Conservation (phyloP, 2,329 filamentous ascomycete species). For the Ambrosiella xylebori region DNA sequence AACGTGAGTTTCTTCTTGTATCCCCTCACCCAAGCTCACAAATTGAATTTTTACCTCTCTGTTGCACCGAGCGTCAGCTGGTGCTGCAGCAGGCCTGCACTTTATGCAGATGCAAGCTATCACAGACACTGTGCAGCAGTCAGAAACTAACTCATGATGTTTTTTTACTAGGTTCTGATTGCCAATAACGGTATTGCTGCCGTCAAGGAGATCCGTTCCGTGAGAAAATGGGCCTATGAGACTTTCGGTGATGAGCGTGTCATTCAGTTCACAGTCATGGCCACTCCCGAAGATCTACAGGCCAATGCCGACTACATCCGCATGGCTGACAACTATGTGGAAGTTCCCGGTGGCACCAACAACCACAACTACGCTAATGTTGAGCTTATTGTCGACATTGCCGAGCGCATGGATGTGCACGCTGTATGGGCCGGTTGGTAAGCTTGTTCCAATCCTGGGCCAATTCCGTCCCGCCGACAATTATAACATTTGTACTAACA, state of each 20-base stretch:
- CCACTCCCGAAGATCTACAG: constrained; percentile 89
- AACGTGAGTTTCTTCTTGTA: constrained; percentile 48
- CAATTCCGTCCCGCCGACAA: not conserved
- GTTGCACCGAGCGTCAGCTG: not conserved
- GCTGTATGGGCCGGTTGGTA: constrained; percentile 98
- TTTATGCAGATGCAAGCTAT: not conserved
- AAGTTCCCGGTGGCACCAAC: constrained; percentile 96
- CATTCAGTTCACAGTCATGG: constrained; percentile 99
- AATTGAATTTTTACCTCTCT: not conserved
- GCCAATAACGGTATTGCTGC: constrained; percentile 99
- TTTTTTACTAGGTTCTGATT: constrained; percentile 60
- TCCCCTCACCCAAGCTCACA: not conserved
- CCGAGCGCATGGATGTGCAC: constrained; percentile 95
- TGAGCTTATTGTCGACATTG: constrained; percentile 95
- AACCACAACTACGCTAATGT: constrained; percentile 99
- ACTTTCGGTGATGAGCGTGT: constrained; percentile 95
- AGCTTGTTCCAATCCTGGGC: constrained; percentile 20
- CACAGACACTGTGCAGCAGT: too few species aligned
- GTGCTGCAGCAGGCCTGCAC: not conserved
- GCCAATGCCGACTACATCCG: constrained; percentile 98
- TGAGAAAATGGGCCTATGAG: constrained; percentile 99
- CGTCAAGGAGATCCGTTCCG: constrained; percentile 97
- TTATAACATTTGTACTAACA: constrained; percentile 1
- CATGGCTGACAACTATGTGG: constrained; percentile 99
- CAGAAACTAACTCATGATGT: not conserved